These are phyloP conservation scores for Physocladia obscura DNA, from an alignment of 192 early-diverging fungal genomes.

Conservation along the genomic window DNA sequence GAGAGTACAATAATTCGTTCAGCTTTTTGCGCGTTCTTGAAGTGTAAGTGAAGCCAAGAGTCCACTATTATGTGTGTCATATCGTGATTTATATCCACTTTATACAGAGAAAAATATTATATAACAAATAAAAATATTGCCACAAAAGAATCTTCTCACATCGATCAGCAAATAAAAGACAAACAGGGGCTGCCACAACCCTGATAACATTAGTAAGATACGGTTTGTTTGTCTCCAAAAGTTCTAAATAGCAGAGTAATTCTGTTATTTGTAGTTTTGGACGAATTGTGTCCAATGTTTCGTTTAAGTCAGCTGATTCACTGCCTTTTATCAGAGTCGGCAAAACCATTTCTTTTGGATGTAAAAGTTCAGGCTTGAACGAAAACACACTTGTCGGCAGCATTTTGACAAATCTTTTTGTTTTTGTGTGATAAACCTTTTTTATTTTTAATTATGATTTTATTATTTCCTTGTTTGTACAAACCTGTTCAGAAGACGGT, in stretches of 20 bases:
- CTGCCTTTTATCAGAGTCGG: background rate
- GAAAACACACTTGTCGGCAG: conserved; percentile 65
- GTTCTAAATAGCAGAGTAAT: conserved; percentile 60
- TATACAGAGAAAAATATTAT: background rate
- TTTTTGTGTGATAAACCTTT: conserved; percentile 61
- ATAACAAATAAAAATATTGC: background rate
- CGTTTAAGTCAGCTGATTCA: conserved; percentile 35
- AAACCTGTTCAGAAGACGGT: conserved; percentile 21
- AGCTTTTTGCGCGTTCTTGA: conserved; percentile 39
- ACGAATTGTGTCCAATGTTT: conserved; percentile 40
- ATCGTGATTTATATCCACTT: conserved; percentile 61
- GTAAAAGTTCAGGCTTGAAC: conserved; percentile 58
- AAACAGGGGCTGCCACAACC: conserved; percentile 56
- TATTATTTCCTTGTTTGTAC: too few relatives aligned
- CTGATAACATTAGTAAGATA: conserved; percentile 63
- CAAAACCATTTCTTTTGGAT: conserved; percentile 36
- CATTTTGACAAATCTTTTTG: conserved; percentile 58
- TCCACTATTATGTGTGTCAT: conserved; percentile 58
- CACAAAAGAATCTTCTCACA: conserved; percentile 42
- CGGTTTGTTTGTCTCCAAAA: conserved; percentile 68
- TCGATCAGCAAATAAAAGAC: conserved; percentile 57
- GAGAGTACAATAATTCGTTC: conserved; percentile 46
- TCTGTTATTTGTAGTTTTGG: conserved; percentile 39
- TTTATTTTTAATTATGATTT: conserved; percentile 51
- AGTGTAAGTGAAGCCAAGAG: conserved; percentile 54